These are phyloP conservation scores for Protea cynaroides DNA, from an alignment of 164 flowering plant species.

Conservation along the genomic window DNA sequence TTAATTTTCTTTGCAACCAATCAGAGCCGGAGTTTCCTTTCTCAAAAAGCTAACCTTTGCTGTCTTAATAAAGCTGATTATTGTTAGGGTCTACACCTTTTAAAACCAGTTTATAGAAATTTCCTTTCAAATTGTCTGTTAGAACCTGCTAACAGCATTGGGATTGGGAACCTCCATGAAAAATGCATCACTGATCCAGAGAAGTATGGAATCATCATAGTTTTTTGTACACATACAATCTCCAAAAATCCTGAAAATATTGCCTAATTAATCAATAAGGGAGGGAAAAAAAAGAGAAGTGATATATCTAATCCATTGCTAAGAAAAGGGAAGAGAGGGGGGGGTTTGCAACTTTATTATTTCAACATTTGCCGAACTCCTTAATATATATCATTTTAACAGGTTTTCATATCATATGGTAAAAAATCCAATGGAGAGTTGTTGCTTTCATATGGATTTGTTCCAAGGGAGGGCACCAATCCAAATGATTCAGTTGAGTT, in stretches of 20 bases:
- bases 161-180: conserved; percentile 1
- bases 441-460: conserved; percentile 93
- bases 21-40: no score
- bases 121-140: background rate
- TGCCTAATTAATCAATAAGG: no score
- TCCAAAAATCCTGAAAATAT: background rate
- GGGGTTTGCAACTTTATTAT: background rate
- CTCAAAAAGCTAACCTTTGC: no score
- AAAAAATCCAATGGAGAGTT: conserved; percentile 95
- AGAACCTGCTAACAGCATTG: background rate
- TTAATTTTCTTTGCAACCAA: no score
- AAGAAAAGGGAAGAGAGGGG: no score
- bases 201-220: background rate
- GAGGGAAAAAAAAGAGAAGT: no score
- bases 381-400: conserved; percentile 11
- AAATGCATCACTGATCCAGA: background rate
- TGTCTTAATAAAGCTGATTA: no score
- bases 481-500: conserved; percentile 88
- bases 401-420: conserved; percentile 98
- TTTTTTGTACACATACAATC: background rate
- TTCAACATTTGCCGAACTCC: background rate
- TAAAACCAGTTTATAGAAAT: background rate
- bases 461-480: conserved; percentile 86
- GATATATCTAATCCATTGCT: no score
- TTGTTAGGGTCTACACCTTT: no score